A percentile compares a stretch with the other conserved stretches of the same genome.
Evolutionary conservation across 2,329 filamentous ascomycete genomes (phyloP).

Genomic region (Nemania sp.): DNA sequence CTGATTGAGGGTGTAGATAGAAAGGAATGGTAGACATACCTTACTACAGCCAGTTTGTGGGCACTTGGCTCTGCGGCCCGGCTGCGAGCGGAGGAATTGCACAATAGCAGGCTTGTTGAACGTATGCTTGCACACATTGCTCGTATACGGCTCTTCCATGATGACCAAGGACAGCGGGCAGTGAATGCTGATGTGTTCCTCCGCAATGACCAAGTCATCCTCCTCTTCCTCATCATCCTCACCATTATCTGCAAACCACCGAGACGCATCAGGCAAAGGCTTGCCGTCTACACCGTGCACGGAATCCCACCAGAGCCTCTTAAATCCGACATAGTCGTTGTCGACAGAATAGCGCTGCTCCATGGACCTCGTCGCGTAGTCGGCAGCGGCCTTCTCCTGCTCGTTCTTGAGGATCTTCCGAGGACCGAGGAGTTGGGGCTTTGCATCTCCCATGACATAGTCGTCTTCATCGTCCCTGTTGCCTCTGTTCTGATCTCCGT

Average conservation of each 20-base stretch:
- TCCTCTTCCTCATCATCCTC: constrained; percentile 55
- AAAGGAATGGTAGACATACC: constrained; percentile 44
- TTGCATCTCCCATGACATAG: constrained; percentile 33
- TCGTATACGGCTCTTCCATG: constrained; percentile 69
- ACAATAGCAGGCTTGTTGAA: constrained; percentile 70
- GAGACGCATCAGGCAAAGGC: constrained; percentile 54
- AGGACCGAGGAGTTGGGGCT: constrained; percentile 37
- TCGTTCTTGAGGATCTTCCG: constrained; percentile 42
- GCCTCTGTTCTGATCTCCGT: constrained; percentile 12
- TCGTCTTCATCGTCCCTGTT: constrained; percentile 35
- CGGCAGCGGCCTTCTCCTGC: constrained; percentile 43
- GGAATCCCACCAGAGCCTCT: constrained; percentile 60
- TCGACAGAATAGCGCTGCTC: constrained; percentile 56
- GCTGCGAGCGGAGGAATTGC: constrained; percentile 50
- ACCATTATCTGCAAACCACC: constrained; percentile 53
- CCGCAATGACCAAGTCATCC: constrained; percentile 69
- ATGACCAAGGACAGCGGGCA: constrained; percentile 69
- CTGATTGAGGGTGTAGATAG: not conserved
- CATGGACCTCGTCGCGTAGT: constrained; percentile 48
- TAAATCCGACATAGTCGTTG: constrained; percentile 64
- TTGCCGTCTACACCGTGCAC: constrained; percentile 52
- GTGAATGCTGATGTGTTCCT: constrained; percentile 65
- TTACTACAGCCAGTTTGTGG: constrained; percentile 67
- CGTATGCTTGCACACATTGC: constrained; percentile 68
- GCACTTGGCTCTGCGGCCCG: constrained; percentile 53